A percentile compares a stretch with the other conserved stretches of the same genome.
These are phyloP conservation scores for Ascobolus immersus DNA, from an alignment of 495 filamentous ascomycete genomes.

Conservation along the genomic window DNA sequence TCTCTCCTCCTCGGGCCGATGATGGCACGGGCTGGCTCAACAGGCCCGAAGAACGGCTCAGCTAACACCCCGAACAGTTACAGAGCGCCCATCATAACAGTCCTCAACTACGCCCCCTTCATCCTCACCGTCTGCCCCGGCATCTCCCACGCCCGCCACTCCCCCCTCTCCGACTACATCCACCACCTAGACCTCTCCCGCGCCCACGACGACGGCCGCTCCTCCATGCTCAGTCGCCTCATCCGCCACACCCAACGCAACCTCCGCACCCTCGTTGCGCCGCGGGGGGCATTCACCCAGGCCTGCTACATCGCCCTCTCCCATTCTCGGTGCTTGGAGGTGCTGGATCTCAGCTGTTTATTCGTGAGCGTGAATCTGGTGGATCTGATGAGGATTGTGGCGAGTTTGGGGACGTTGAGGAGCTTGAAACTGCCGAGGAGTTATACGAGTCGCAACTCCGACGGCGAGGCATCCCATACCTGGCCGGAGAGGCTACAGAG, in stretches of 20 bases:
- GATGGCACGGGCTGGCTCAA: too few relatives aligned
- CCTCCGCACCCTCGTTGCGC: constrained; percentile 37
- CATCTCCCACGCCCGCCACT: constrained; percentile 28
- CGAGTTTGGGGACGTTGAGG: constrained; percentile 23
- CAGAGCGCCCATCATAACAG: constrained; percentile 13
- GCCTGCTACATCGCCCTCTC: constrained; percentile 37
- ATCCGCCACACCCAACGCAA: constrained; percentile 31
- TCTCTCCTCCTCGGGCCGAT: too few relatives aligned
- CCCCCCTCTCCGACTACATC: constrained; percentile 30
- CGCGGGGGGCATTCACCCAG: constrained; percentile 35
- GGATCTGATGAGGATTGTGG: constrained; percentile 28
- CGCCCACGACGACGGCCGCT: constrained; percentile 39
- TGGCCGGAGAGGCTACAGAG: constrained; percentile 25
- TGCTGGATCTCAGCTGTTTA: constrained; percentile 36
- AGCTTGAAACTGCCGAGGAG: constrained; percentile 31
- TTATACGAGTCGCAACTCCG: too few relatives aligned
- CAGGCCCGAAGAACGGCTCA: too few relatives aligned
- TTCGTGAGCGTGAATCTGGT: constrained; percentile 26
- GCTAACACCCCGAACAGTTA: too few relatives aligned
- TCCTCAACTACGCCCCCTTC: constrained; percentile 30
- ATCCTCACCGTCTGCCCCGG: constrained; percentile 37
- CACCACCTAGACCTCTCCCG: constrained; percentile 29
- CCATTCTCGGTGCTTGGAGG: constrained; percentile 30
- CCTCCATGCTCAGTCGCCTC: constrained; percentile 37
- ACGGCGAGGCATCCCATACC: constrained; percentile 9